Conservation (phyloP, 129 eudicot species). For the Centella asiatica region DNA sequence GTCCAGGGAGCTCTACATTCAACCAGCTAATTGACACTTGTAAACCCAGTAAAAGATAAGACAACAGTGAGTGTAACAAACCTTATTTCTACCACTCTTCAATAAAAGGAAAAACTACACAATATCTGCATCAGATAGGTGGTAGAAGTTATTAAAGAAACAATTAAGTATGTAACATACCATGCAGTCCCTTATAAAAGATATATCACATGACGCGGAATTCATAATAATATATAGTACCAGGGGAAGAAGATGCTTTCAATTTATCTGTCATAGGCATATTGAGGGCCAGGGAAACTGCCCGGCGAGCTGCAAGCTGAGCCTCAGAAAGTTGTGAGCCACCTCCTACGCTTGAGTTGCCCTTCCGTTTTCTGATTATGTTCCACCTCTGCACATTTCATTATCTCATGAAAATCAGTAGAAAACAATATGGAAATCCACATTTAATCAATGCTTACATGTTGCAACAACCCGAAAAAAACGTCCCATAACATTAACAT, state of each 20-base stretch:
- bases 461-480: background rate
- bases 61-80: no score
- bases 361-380: constrained; percentile 47
- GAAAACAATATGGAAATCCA: constrained; percentile 5
- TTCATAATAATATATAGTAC: constrained; percentile 21
- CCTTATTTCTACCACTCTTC: no score
- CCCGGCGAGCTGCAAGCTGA: constrained; percentile 58
- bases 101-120: background rate
- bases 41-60: no score
- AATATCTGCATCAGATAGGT: background rate
- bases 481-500: background rate
- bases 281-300: constrained; percentile 55
- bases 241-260: constrained; percentile 27
- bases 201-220: background rate
- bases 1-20: no score
- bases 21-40: no score
- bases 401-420: constrained; percentile 15
- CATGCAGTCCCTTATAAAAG: background rate
- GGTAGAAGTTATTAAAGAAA: background rate
- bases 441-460: no score
- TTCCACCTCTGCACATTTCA: constrained; percentile 74
- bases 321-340: constrained; percentile 56
- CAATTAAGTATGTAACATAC: background rate
- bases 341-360: constrained; percentile 28
- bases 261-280: constrained; percentile 37